These are phyloP conservation scores for Dactylella cylindrospora DNA, from an alignment of 2,329 filamentous ascomycete species.

Conservation along the genomic window DNA sequence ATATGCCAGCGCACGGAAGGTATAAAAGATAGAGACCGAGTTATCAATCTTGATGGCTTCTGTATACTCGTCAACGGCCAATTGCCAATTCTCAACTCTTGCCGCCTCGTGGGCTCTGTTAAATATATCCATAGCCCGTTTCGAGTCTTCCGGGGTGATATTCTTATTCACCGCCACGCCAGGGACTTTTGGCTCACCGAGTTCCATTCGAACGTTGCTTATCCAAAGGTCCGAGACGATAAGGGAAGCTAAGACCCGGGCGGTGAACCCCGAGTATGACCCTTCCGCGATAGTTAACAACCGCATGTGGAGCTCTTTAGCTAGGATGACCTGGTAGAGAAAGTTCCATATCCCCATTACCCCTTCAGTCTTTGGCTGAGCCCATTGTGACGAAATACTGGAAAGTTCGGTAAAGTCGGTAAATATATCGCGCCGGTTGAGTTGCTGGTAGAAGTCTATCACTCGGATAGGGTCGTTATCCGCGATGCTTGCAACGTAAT, in stretches of 20 bases:
- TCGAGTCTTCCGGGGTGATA: conserved; percentile 10
- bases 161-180: conserved; percentile 3
- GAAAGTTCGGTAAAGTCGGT: conserved; percentile 17
- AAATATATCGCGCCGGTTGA: conserved; percentile 24
- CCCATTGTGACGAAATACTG: conserved; percentile 20
- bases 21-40: conserved; percentile 7
- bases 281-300: conserved; percentile 6
- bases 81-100: conserved; percentile 12
- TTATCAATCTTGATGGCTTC: conserved; percentile 33
- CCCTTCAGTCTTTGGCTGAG: conserved; percentile 5
- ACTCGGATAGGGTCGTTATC: conserved; percentile 10
- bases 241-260: conserved; percentile 19
- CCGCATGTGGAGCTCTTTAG: conserved; percentile 19
- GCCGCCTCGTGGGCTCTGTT: conserved; percentile 15
- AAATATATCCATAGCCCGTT: conserved; percentile 9
- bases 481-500: conserved; percentile 1
- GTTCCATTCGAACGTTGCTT: conserved; percentile 15
- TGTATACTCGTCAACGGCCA: conserved; percentile 22
- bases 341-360: conserved; percentile 31
- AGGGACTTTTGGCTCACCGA: conserved; percentile 7
- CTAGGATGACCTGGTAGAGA: conserved; percentile 33
- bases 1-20: conserved; percentile 14
- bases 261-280: conserved; percentile 26
- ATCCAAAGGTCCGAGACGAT: conserved; percentile 29
- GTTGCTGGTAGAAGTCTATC: conserved; percentile 17